Conservation (phyloP, 768 basidiomycete genomes). For the Holtermanniella nyarrowii region DNA sequence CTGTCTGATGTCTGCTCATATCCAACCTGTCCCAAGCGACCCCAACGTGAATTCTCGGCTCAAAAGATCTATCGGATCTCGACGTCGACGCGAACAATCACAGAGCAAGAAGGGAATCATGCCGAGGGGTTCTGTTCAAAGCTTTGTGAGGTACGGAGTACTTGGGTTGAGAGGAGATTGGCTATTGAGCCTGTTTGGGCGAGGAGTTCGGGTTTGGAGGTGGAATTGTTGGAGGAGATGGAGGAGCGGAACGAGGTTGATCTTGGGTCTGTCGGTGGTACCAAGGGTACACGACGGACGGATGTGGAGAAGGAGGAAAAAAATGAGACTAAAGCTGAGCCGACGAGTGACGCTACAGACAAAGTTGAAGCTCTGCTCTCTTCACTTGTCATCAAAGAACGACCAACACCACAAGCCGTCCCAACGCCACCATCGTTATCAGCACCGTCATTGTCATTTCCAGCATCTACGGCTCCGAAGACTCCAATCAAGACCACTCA, state of each 20-base stretch:
- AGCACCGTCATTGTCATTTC: neutral
- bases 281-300: neutral
- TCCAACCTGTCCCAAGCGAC: constrained; percentile 24
- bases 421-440: constrained; percentile 5
- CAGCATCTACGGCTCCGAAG: neutral
- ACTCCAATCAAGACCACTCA: neutral
- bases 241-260: constrained; percentile 20
- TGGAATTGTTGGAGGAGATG: constrained; percentile 27
- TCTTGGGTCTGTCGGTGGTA: constrained; percentile 1
- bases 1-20: constrained; percentile 33
- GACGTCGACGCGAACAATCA: constrained; percentile 14
- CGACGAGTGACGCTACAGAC: neutral
- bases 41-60: constrained; percentile 19
- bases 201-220: constrained; percentile 7
- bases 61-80: constrained; percentile 15
- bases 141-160: constrained; percentile 22
- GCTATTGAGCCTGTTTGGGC: constrained; percentile 21
- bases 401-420: constrained; percentile 4
- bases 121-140: constrained; percentile 34
- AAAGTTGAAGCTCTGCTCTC: constrained; percentile 7
- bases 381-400: constrained; percentile 15
- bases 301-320: neutral
- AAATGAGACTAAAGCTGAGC: neutral
- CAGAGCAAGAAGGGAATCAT: constrained; percentile 21
- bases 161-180: constrained; percentile 24